A percentile compares a stretch with the other conserved stretches of the same genome.
Evolutionary conservation across 2,329 filamentous ascomycete species (phyloP).

Genomic region (Exophiala calicioides): DNA sequence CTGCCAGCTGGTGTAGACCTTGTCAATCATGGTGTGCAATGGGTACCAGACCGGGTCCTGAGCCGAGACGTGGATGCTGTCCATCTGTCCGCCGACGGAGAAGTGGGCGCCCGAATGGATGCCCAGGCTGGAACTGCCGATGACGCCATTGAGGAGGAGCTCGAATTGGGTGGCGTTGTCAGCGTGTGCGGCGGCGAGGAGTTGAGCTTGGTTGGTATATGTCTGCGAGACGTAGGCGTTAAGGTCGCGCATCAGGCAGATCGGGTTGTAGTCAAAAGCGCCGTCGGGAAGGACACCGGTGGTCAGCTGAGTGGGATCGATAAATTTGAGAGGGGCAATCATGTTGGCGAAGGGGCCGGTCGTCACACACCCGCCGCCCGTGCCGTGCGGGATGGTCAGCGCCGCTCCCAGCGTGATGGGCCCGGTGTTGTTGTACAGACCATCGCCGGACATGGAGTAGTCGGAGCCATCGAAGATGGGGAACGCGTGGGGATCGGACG

Average conservation of each 20-base stretch:
- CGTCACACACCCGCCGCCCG: conserved; percentile 33
- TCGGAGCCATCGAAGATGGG: conserved; percentile 42
- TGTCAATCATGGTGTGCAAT: conserved; percentile 32
- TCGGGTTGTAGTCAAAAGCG: conserved; percentile 29
- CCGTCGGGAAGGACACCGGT: conserved; percentile 24
- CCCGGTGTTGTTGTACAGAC: conserved; percentile 26
- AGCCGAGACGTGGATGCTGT: conserved; percentile 29
- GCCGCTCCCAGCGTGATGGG: conserved; percentile 23
- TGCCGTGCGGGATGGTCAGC: conserved; percentile 30
- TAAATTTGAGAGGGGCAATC: conserved; percentile 26
- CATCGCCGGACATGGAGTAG: conserved; percentile 39
- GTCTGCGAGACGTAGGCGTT: conserved; percentile 30
- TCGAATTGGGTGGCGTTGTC: conserved; percentile 28
- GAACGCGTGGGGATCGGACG: conserved; percentile 30
- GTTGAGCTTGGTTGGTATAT: conserved; percentile 26
- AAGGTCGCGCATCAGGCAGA: conserved; percentile 31
- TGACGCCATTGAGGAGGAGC: conserved; percentile 29
- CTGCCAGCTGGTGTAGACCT: conserved; percentile 31
- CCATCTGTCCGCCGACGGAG: conserved; percentile 31
- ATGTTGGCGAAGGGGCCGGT: conserved; percentile 33
- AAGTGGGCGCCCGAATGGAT: conserved; percentile 33
- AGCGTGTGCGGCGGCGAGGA: conserved; percentile 27
- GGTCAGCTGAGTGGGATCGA: conserved; percentile 26
- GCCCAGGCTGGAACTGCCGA: conserved; percentile 27
- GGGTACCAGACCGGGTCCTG: conserved; percentile 33